Evolutionary conservation across 805 yeast genomes (phyloP).

Genomic region (Sugiyamaella chiloensis): DNA sequence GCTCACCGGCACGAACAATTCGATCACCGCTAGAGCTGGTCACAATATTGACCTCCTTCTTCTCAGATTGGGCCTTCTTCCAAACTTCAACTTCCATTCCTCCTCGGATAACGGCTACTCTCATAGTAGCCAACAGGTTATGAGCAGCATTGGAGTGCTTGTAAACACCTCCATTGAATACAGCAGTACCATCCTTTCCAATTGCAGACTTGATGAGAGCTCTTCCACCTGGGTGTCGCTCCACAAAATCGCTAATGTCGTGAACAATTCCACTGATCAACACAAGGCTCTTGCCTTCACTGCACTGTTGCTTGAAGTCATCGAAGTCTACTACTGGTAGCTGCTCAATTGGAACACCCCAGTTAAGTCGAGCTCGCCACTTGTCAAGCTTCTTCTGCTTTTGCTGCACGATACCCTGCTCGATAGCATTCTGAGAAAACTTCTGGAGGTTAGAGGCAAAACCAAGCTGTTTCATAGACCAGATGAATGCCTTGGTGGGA

Average conservation of each 20-base stretch:
- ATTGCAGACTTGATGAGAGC: slow-evolving; percentile 74
- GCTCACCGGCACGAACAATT: slow-evolving; percentile 60
- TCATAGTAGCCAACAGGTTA: slow-evolving; percentile 86
- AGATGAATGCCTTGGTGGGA: slow-evolving; percentile 79
- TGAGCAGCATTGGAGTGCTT: slow-evolving; percentile 91
- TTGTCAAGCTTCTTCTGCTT: slow-evolving; percentile 77
- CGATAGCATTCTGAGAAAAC: slow-evolving; percentile 57
- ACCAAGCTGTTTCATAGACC: slow-evolving; percentile 49
- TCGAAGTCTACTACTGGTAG: slow-evolving; percentile 65
- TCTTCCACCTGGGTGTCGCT: slow-evolving; percentile 92
- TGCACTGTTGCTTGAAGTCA: slow-evolving; percentile 49
- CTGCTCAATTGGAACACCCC: slow-evolving; percentile 93
- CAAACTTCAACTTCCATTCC: slow-evolving; percentile 81
- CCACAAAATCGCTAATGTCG: slow-evolving; percentile 86
- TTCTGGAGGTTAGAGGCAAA: slow-evolving; percentile 56
- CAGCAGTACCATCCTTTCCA: slow-evolving; percentile 92
- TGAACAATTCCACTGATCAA: slow-evolving; percentile 90
- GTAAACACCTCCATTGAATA: slow-evolving; percentile 93
- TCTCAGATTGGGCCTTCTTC: slow-evolving; percentile 67
- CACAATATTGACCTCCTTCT: slow-evolving; percentile 58
- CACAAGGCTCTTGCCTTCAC: slow-evolving; percentile 54
- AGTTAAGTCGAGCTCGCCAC: slow-evolving; percentile 72
- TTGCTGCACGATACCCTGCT: slow-evolving; percentile 73
- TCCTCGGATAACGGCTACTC: slow-evolving; percentile 80
- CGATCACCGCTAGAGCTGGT: slow-evolving; percentile 52